Evolutionary conservation across 352 stramenopile species (phyloP).

Genomic region (Phytophthora europaea): DNA sequence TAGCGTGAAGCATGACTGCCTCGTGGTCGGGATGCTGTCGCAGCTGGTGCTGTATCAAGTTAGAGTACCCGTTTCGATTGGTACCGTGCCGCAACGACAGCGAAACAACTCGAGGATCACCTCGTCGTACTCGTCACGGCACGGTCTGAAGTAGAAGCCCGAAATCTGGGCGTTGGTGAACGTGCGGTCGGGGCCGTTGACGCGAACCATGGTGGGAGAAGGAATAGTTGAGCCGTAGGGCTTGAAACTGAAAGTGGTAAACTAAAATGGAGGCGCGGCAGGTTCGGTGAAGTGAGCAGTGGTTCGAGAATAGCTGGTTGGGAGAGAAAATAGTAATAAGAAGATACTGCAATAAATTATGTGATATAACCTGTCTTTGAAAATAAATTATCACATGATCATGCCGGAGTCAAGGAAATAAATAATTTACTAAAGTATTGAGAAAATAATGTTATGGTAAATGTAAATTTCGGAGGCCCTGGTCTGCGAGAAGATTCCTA

Average conservation of each 20-base stretch:
- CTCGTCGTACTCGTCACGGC: conserved; percentile 8
- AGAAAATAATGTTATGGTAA: not conserved
- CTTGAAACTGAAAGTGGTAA: too few relatives aligned
- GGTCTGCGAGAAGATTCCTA: too few relatives aligned
- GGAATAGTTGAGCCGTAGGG: not conserved
- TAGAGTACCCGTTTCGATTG: not conserved
- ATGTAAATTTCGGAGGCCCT: conserved; percentile 3
- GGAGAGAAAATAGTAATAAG: not conserved
- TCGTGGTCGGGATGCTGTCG: not conserved
- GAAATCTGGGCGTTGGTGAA: conserved; percentile 6
- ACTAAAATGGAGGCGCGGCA: too few relatives aligned
- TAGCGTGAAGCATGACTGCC: not conserved
- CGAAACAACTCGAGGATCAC: conserved; percentile 1
- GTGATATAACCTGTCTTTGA: too few relatives aligned
- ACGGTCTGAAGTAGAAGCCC: conserved; percentile 5
- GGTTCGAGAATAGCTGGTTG: too few relatives aligned
- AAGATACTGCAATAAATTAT: not conserved
- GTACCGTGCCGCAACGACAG: conserved; percentile 8
- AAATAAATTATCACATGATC: too few relatives aligned
- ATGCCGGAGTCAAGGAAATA: too few relatives aligned
- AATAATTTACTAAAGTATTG: too few relatives aligned
- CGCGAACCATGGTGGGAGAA: conserved; percentile 2
- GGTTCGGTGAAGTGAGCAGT: too few relatives aligned
- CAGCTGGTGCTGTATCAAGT: conserved; percentile 1
- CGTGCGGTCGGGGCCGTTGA: not conserved